Evolutionary conservation across 495 filamentous ascomycete genomes (phyloP).

Genomic region (Beverwykella pulmonaria): DNA sequence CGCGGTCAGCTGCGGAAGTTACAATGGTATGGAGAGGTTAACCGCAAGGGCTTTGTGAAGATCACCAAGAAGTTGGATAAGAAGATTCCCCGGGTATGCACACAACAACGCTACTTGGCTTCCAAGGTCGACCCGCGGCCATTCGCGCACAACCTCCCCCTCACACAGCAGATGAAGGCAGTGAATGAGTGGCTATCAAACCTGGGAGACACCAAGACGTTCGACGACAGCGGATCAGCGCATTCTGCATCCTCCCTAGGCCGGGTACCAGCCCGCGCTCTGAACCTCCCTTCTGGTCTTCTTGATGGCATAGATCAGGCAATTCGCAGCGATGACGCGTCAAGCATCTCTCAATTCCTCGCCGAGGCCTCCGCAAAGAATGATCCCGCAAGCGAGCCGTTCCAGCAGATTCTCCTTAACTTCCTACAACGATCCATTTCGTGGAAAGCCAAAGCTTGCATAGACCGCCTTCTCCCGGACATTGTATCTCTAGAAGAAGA

Average conservation of each 20-base stretch:
- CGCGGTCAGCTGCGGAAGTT: slow-evolving; percentile 84
- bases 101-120: slow-evolving; percentile 79
- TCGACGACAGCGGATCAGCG: slow-evolving; percentile 71
- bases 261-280: slow-evolving; percentile 67
- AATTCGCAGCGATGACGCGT: slow-evolving; percentile 72
- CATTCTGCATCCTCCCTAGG: slow-evolving; percentile 72
- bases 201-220: slow-evolving; percentile 69
- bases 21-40: slow-evolving; percentile 97
- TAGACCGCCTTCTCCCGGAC: slow-evolving; percentile 66
- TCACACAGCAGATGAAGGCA: slow-evolving; percentile 66
- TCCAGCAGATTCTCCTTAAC: slow-evolving; percentile 68
- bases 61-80: slow-evolving; percentile 98
- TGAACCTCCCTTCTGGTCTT: slow-evolving; percentile 65
- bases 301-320: slow-evolving; percentile 77
- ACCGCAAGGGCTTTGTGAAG: slow-evolving; percentile 91
- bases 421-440: slow-evolving; percentile 84
- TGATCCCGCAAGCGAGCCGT: slow-evolving; percentile 52
- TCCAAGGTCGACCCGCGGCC: slow-evolving; percentile 82
- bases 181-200: slow-evolving; percentile 91
- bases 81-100: slow-evolving; percentile 70
- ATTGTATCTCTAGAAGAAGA: slow-evolving; percentile 76
- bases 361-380: slow-evolving; percentile 57
- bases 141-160: slow-evolving; percentile 76
- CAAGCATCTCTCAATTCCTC: slow-evolving; percentile 61
- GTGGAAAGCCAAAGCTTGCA: slow-evolving; percentile 65